A percentile compares a stretch with the other conserved stretches of the same genome.
Conservation (phyloP, 495 filamentous ascomycete genomes). For the Terfezia boudieri region DNA sequence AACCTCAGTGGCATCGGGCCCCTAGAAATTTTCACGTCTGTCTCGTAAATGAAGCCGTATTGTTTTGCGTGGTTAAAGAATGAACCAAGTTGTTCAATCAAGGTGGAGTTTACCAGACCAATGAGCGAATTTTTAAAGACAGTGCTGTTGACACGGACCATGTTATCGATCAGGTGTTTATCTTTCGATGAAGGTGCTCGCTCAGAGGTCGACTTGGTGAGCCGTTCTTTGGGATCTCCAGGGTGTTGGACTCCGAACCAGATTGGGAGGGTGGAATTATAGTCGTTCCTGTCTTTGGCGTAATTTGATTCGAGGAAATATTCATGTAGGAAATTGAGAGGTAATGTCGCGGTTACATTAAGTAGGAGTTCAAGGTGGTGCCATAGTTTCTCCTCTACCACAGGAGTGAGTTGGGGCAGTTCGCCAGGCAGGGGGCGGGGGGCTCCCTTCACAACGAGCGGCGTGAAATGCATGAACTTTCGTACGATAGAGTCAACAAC, state of each 20-base stretch:
- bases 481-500: constrained; percentile 10
- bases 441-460: constrained; percentile 1
- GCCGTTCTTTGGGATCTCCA: constrained; percentile 1
- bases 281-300: neutral
- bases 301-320: constrained; percentile 10
- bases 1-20: constrained; percentile 4
- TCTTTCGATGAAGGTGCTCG: constrained; percentile 2
- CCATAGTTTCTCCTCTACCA: constrained; percentile 1
- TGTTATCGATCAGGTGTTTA: constrained; percentile 8
- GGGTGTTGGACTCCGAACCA: constrained; percentile 11
- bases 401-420: neutral
- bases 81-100: constrained; percentile 2
- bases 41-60: constrained; percentile 8
- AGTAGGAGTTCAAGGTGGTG: constrained; percentile 6
- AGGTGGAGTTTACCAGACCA: constrained; percentile 10
- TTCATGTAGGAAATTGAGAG: constrained; percentile 4
- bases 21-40: constrained; percentile 7
- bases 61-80: constrained; percentile 1
- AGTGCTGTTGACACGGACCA: constrained; percentile 5
- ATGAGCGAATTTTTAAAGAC: constrained; percentile 3
- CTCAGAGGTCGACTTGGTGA: neutral
- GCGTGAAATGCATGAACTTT: constrained; percentile 10
- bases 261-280: constrained; percentile 8
- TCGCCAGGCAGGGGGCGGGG: neutral
- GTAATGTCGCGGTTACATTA: constrained; percentile 8